Base-by-base conservation (phyloP, 2,329 filamentous ascomycete species). In the Sporothrix luriei region DNA sequence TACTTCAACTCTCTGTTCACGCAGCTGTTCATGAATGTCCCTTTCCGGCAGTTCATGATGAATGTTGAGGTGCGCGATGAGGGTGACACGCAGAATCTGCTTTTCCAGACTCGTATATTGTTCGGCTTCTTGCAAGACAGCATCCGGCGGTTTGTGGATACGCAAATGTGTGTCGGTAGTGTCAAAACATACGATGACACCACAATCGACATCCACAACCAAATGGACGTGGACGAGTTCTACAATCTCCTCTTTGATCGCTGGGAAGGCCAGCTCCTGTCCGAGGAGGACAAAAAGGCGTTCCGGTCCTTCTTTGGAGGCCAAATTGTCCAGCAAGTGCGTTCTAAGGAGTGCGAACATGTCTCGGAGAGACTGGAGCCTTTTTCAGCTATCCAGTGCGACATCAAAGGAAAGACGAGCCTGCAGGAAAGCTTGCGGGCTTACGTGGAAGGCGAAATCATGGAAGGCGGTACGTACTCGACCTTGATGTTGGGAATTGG, bases 161-260 rank as follows among this genome's bases (percentile, higher is more conserved):
- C 95, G 0, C 83, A 85, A 66, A 83, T 83, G 1, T 89, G 96
- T 72, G 91, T 95, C 16, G 84, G 84, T 46, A 90, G 88, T 52
- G 92, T 98, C 75, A 90, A 88, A 74, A 94, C 91, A 0, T 94
- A 94, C 70, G 92, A 97, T 48, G 91, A 93, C 70, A 85, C 88
- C 2, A 84, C 87, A 19, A 96, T 99, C 72, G 93, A 98, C 78
- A 90, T 96, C 33, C 88, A 90, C 69, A 88, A 91, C 71, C 95
- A 99, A 78, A 98, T 99, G 92, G 95, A 99, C 77, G 95, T 97
- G 5, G 95, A 98, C 74, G 94, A 97, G 77, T 99, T 98, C 77
- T 98, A 96, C 81, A 97, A 95, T 75, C 85, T 97, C 4, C 85
- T 99, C 0, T 95, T 98, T 75, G 93, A 97, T 78, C 88, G 93